Conservation (phyloP, 176 grass and related monocot genomes). For the Echinochloa phyllopogon region DNA sequence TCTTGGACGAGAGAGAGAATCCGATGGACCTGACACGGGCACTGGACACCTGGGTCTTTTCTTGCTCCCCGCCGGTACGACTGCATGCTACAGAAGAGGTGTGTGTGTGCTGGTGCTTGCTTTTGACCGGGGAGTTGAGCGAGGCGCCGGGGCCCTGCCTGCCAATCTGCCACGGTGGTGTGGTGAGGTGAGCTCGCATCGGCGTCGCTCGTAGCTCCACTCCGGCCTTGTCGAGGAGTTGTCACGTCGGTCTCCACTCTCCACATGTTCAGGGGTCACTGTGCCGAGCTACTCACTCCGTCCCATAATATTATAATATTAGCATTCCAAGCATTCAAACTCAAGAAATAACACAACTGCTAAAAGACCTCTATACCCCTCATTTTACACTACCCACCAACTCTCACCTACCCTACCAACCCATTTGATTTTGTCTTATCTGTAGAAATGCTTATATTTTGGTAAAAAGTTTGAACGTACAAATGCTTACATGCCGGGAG, state of each 20-base stretch:
- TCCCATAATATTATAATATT: no score
- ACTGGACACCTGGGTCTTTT: constrained; percentile 46
- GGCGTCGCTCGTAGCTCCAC: neutral
- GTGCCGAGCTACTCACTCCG: neutral
- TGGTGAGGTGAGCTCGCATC: neutral
- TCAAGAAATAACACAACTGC: no score
- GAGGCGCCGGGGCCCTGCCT: neutral
- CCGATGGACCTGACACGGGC: constrained; percentile 43
- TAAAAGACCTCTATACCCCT: no score
- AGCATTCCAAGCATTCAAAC: no score
- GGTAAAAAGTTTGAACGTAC: no score
- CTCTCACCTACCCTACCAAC: no score
- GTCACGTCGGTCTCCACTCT: constrained; percentile 10
- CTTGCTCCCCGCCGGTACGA: constrained; percentile 32
- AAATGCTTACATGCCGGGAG: no score
- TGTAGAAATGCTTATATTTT: no score
- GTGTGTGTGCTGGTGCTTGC: neutral
- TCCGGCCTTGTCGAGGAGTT: constrained; percentile 26
- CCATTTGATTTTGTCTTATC: no score
- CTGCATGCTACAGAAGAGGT: constrained; percentile 1
- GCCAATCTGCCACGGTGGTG: neutral
- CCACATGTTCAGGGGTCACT: neutral
- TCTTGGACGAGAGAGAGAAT: constrained; percentile 30
- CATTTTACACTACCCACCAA: no score
- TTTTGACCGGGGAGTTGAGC: constrained; percentile 49